A percentile compares a stretch with the other conserved stretches of the same genome.
phyloP scores from a whole-genome alignment of 768 basidiomycete species.

The Boletellus emodensis region DNA sequence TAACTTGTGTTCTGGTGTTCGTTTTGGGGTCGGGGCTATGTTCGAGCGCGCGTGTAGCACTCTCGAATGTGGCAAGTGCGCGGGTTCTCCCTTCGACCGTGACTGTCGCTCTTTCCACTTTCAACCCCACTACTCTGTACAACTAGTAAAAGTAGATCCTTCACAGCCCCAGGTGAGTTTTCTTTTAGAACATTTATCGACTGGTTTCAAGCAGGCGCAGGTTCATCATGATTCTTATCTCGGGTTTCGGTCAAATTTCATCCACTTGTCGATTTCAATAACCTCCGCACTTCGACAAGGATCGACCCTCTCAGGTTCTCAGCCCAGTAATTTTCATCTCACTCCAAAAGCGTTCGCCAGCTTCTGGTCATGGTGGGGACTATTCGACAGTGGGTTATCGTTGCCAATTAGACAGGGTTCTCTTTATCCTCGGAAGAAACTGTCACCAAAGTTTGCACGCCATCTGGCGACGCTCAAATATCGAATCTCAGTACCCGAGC shows the following conservation, averaged over 20 bases:
- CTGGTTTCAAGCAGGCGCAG: slow-evolving; percentile 24
- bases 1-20: slow-evolving; percentile 76
- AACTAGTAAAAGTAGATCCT: slow-evolving; percentile 44
- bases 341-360: slow-evolving; percentile 82
- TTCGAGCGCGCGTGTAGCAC: slow-evolving; percentile 77
- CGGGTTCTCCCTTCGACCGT: slow-evolving; percentile 63
- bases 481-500: slow-evolving; percentile 66
- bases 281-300: slow-evolving; percentile 52
- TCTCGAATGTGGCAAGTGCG: slow-evolving; percentile 58
- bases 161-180: slow-evolving; percentile 48
- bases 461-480: slow-evolving; percentile 93
- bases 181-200: background rate
- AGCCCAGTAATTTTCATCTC: slow-evolving; percentile 74
- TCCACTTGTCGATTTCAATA: slow-evolving; percentile 87
- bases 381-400: slow-evolving; percentile 76
- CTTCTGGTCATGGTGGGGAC: slow-evolving; percentile 89
- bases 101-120: slow-evolving; percentile 79
- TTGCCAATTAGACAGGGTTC: slow-evolving; percentile 87
- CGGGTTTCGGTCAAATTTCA: slow-evolving; percentile 89
- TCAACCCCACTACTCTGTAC: slow-evolving; percentile 73
- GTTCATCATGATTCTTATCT: slow-evolving; percentile 69
- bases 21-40: slow-evolving; percentile 80
- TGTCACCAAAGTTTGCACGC: slow-evolving; percentile 83
- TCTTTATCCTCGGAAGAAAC: slow-evolving; percentile 64
- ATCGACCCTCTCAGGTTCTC: slow-evolving; percentile 11